A percentile compares a stretch with the other conserved stretches of the same genome.
Evolutionary conservation across 2,329 filamentous ascomycete genomes (phyloP).

Genomic region (Xylariales sp.): DNA sequence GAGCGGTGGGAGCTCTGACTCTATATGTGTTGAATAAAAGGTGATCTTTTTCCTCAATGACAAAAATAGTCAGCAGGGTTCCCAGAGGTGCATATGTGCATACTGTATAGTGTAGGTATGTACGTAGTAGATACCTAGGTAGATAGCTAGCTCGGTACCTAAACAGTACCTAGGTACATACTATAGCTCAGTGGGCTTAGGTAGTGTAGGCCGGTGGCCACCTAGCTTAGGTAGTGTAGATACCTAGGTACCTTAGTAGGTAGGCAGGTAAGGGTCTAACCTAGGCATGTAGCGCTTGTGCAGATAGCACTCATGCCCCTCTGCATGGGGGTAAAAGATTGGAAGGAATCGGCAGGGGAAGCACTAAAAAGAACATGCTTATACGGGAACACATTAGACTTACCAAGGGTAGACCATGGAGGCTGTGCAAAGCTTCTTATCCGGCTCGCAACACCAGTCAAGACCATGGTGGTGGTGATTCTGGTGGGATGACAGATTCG

Average conservation of each 20-base stretch:
- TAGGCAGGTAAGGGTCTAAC: no score
- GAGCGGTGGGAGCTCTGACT: conserved; percentile 38
- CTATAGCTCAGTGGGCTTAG: no score
- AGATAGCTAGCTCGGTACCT: neutral
- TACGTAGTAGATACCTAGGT: conserved; percentile 3
- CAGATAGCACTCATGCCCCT: conserved; percentile 7
- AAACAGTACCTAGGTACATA: neutral
- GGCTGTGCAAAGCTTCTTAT: conserved; percentile 29
- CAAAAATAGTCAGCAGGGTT: conserved; percentile 41
- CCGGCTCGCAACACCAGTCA: conserved; percentile 7
- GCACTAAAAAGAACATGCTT: conserved; percentile 18
- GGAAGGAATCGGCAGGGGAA: conserved; percentile 10
- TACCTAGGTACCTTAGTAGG: no score
- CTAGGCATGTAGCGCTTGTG: no score
- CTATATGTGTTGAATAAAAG: conserved; percentile 30
- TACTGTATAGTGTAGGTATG: neutral
- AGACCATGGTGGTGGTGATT: conserved; percentile 15
- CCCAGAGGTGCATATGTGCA: neutral
- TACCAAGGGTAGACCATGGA: conserved; percentile 24
- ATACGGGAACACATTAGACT: conserved; percentile 2
- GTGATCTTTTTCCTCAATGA: conserved; percentile 38
- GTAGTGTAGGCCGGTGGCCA: no score
- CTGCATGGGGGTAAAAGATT: conserved; percentile 3
- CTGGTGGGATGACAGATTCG: conserved; percentile 17
- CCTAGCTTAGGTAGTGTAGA: no score